Conservation (phyloP, 2,329 filamentous ascomycete genomes). For the Calonectria montana region DNA sequence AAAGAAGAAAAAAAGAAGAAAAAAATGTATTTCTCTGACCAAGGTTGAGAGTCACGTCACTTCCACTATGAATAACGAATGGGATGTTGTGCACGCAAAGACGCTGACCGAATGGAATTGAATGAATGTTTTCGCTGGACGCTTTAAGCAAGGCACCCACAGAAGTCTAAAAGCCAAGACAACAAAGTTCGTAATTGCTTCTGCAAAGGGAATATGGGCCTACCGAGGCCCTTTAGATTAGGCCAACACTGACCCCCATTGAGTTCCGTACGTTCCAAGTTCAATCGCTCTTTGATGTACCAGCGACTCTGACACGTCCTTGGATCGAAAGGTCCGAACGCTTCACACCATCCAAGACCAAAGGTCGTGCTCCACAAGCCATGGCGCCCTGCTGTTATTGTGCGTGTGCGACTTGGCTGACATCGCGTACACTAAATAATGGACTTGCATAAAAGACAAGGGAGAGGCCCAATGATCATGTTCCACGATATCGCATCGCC, state of each 20-base stretch:
- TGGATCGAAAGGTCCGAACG: conserved; percentile 31
- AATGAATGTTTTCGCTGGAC: conserved; percentile 26
- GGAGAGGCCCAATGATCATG: conserved; percentile 42
- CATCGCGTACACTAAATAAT: conserved; percentile 40
- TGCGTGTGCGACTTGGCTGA: conserved; percentile 31
- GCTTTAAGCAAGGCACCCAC: conserved; percentile 14
- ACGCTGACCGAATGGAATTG: conserved; percentile 16
- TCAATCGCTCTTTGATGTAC: conserved; percentile 9
- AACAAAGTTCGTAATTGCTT: conserved; percentile 30
- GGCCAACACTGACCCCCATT: conserved; percentile 12
- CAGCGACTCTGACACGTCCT: conserved; percentile 20
- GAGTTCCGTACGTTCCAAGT: not conserved
- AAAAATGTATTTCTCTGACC: conserved; percentile 6
- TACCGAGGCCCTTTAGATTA: conserved; percentile 26
- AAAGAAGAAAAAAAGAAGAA: no score
- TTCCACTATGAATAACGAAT: no score
- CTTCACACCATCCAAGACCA: conserved; percentile 25
- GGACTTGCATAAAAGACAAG: conserved; percentile 37
- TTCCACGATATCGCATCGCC: conserved; percentile 46
- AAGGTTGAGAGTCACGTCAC: conserved; percentile 24
- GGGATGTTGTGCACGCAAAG: no score
- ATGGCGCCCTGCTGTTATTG: conserved; percentile 27
- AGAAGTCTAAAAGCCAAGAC: not conserved
- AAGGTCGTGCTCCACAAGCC: conserved; percentile 12
- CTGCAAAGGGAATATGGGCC: conserved; percentile 21